phyloP scores from a whole-genome alignment of 768 basidiomycete species.

The Tylopilus sp. region DNA sequence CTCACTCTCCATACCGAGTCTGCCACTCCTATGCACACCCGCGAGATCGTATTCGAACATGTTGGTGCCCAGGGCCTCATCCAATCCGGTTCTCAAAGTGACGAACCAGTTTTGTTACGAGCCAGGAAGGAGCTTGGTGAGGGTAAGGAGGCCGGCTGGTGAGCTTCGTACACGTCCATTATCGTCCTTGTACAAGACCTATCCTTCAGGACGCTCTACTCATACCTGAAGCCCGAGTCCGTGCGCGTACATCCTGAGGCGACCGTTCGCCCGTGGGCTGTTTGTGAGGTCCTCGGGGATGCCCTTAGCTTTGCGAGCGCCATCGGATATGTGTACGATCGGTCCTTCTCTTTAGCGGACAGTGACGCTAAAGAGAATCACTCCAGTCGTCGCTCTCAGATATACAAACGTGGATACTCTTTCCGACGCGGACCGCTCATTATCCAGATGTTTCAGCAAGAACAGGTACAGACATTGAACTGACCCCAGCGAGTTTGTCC shows the following conservation, averaged over 20 bases:
- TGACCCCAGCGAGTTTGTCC: not conserved
- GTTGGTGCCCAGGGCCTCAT: constrained; percentile 61
- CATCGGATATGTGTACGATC: constrained; percentile 66
- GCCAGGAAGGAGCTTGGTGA: constrained; percentile 72
- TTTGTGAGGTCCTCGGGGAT: constrained; percentile 74
- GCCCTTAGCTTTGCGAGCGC: constrained; percentile 78
- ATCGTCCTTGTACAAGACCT: not conserved
- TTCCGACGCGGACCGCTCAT: constrained; percentile 69
- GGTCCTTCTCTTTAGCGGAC: not conserved
- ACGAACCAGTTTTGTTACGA: constrained; percentile 65
- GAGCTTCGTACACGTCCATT: constrained; percentile 15
- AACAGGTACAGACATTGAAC: constrained; percentile 49
- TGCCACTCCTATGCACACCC: constrained; percentile 65
- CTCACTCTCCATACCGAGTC: constrained; percentile 81
- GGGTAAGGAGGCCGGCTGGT: constrained; percentile 61
- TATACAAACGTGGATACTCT: constrained; percentile 77
- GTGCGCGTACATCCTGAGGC: constrained; percentile 80
- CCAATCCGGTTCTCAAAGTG: constrained; percentile 43
- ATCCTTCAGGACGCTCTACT: constrained; percentile 62
- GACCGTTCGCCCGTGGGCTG: constrained; percentile 83
- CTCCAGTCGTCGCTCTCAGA: constrained; percentile 62
- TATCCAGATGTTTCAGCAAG: constrained; percentile 84
- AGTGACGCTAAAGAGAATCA: constrained; percentile 3
- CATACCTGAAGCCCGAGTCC: constrained; percentile 83
- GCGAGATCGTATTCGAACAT: constrained; percentile 82